A percentile compares a stretch with the other conserved stretches of the same genome.
These are phyloP conservation scores for Spathaspora girioi DNA, from an alignment of 805 yeast genomes.

Conservation along the genomic window DNA sequence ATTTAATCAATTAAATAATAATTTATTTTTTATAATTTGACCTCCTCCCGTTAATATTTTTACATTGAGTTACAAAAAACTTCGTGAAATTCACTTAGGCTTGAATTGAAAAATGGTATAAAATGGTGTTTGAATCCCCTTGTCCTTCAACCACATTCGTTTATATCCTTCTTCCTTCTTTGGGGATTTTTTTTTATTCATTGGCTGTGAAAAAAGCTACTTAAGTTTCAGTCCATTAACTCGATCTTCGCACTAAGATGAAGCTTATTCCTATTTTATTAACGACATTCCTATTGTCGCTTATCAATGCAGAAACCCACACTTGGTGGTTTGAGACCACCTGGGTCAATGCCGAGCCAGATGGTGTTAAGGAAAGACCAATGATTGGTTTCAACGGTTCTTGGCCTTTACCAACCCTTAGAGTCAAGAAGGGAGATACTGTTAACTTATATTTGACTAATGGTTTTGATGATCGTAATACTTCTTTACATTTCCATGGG, in stretches of 20 bases:
- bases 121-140: neutral
- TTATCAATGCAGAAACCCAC: constrained; percentile 47
- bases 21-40: too few species aligned
- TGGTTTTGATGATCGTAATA: constrained; percentile 63
- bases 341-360: constrained; percentile 68
- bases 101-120: neutral
- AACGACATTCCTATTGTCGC: constrained; percentile 9
- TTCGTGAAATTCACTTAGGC: neutral
- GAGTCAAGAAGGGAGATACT: constrained; percentile 76
- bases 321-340: constrained; percentile 62
- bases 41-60: neutral
- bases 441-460: constrained; percentile 71
- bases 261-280: constrained; percentile 3
- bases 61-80: neutral
- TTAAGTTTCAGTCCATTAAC: constrained; percentile 14
- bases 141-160: neutral
- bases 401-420: constrained; percentile 87
- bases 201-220: neutral
- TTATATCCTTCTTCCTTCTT: neutral
- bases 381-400: constrained; percentile 66
- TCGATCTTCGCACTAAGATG: constrained; percentile 1
- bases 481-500: constrained; percentile 92
- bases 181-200: neutral
- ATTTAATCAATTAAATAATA: too few species aligned
- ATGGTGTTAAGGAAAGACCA: constrained; percentile 51